These are phyloP conservation scores for Corynespora cassiicola DNA, from an alignment of 2,329 filamentous ascomycete genomes.

Conservation along the genomic window DNA sequence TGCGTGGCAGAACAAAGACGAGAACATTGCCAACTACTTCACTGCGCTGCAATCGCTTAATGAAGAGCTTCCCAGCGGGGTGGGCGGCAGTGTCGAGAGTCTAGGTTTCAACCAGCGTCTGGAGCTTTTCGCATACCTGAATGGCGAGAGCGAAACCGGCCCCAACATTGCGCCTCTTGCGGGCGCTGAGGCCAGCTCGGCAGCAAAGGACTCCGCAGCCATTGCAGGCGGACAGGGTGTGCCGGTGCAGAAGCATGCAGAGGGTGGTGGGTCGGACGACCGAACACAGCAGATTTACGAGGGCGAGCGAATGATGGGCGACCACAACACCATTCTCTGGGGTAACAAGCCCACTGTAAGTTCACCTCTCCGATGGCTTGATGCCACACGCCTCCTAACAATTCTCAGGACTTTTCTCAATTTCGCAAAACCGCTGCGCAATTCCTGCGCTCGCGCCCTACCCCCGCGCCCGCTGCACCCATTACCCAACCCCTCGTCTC, in stretches of 20 bases:
- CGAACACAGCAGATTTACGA: constrained; percentile 87
- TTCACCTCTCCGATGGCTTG: not conserved
- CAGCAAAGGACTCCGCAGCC: constrained; percentile 59
- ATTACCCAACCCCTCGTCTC: constrained; percentile 46
- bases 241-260: constrained; percentile 45
- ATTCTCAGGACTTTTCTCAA: constrained; percentile 83
- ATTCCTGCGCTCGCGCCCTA: constrained; percentile 68
- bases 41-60: constrained; percentile 81
- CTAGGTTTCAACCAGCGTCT: constrained; percentile 89
- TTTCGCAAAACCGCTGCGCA: constrained; percentile 84
- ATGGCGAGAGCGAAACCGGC: constrained; percentile 79
- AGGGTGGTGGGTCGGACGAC: constrained; percentile 64
- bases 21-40: constrained; percentile 90
- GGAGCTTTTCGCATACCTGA: constrained; percentile 91
- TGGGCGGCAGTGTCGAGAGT: constrained; percentile 77
- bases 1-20: constrained; percentile 92
- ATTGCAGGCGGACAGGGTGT: constrained; percentile 58
- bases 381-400: constrained; percentile 7
- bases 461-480: constrained; percentile 47
- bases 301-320: constrained; percentile 88
- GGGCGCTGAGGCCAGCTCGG: constrained; percentile 59
- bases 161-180: constrained; percentile 90
- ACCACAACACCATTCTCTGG: constrained; percentile 85
- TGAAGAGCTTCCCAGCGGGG: constrained; percentile 70
- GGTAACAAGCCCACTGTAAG: constrained; percentile 88